Evolutionary conservation across 306 rosid species (phyloP).

Genomic region (Myrica gale): DNA sequence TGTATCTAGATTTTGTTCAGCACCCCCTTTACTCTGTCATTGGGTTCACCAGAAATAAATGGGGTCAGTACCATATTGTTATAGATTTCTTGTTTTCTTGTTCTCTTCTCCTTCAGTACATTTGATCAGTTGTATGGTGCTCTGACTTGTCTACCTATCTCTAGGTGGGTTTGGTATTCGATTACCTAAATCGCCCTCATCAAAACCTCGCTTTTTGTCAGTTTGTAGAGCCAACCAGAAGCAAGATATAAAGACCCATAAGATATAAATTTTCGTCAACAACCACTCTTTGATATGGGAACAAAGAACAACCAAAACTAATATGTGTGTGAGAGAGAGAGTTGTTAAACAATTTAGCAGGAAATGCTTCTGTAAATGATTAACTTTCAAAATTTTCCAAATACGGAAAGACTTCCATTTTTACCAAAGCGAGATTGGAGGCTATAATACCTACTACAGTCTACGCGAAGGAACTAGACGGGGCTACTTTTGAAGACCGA

Average conservation of each 20-base stretch:
- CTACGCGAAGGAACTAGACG: no score
- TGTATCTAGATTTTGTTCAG: slow-evolving; percentile 74
- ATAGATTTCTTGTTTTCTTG: slow-evolving; percentile 37
- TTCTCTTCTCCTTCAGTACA: slow-evolving; percentile 31
- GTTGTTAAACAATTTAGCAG: slow-evolving; percentile 7
- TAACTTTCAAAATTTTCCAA: slow-evolving; percentile 1
- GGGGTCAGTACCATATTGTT: slow-evolving; percentile 56
- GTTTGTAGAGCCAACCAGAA: slow-evolving; percentile 48
- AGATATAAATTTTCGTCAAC: neutral
- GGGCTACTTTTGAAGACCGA: neutral
- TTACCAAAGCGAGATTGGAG: slow-evolving; percentile 12
- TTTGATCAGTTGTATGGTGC: slow-evolving; percentile 35
- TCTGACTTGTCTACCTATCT: slow-evolving; percentile 35
- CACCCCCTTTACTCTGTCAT: slow-evolving; percentile 44
- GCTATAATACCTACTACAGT: slow-evolving; percentile 10
- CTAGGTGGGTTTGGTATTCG: slow-evolving; percentile 30
- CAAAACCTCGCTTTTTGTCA: slow-evolving; percentile 42
- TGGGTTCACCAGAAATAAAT: slow-evolving; percentile 52
- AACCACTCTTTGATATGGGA: neutral
- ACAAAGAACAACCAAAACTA: slow-evolving; percentile 18
- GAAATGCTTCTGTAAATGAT: neutral
- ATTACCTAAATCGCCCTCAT: slow-evolving; percentile 28
- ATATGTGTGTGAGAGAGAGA: neutral
- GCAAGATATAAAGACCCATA: slow-evolving; percentile 34
- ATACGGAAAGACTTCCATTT: slow-evolving; percentile 24